Base-by-base conservation (phyloP, 2,329 filamentous ascomycete species). In the Pseudocercospora eumusae region DNA sequence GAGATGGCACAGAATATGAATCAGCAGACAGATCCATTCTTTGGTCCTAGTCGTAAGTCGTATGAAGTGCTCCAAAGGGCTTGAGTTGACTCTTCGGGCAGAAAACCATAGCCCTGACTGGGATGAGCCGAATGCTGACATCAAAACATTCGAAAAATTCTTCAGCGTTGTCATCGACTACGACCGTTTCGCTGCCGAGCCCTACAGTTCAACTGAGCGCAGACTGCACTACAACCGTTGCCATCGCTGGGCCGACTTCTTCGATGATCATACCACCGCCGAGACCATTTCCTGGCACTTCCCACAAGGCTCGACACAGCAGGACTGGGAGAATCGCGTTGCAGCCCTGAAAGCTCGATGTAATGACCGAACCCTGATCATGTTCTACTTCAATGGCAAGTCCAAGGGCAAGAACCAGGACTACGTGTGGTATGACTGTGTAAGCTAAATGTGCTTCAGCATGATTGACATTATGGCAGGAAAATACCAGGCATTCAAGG, bases 331-430 rank as follows among this genome's bases (percentile, higher is more conserved):
- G 1, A 18, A 45, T 9, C 40, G 42, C 40, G 56, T 54, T 23
- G 36, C 11, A 13, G 23, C 15, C n/a, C 27, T 52, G 33, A 23
- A 44, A 4, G 40, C 40, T 13, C 33, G 40, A 3, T 60, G 50
- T 21, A 31, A 47, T n/a, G 20, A 47, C 6, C 23, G 27, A 6
- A 57, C 59, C 8, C 21, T 61, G 13, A 23, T 61, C 6, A 20
- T 57, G 10, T 52, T 61, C 33, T 49, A 61, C 25, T 61, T 57
- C 25, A 47, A 61, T 18, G 59, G 59, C 11, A 57, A 31, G 47
- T 21, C 54, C 1, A 50, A 13, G 15, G 59, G 59, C 18, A 40
- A 31, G 20, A 57, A 57, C 13, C 23, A 56, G 40, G 10, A 18
- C 3, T 61, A 61, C 44, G n/a, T 18, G n/a, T 61, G 59, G 59